Conservation (phyloP, 2,329 filamentous ascomycete genomes). For the Intubia oerlemansii region DNA sequence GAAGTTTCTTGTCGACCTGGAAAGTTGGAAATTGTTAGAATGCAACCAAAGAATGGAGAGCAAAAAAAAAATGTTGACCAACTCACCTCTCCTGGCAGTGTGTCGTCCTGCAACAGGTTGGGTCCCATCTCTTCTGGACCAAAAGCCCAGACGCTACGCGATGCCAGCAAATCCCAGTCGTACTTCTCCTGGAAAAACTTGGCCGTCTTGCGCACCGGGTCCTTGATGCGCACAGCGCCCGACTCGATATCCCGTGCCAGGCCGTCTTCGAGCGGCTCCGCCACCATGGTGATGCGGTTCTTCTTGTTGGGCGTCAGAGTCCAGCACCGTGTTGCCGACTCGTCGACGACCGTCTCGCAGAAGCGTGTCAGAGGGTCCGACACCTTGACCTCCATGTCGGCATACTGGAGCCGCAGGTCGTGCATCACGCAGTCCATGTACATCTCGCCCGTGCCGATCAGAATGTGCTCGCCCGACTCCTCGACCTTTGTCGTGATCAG, state of each 20-base stretch:
- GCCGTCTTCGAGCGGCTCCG: slow-evolving; percentile 83
- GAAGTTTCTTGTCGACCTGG: slow-evolving; percentile 73
- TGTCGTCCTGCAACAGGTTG: slow-evolving; percentile 94
- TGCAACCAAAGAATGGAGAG: slow-evolving; percentile 1
- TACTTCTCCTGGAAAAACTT: slow-evolving; percentile 97
- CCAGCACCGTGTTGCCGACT: slow-evolving; percentile 94
- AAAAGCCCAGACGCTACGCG: slow-evolving; percentile 95
- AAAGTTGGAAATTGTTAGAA: no score
- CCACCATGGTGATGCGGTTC: slow-evolving; percentile 97
- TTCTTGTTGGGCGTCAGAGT: slow-evolving; percentile 97
- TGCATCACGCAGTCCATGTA: slow-evolving; percentile 99
- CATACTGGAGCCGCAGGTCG: slow-evolving; percentile 79
- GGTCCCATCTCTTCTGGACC: slow-evolving; percentile 86
- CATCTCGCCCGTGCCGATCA: slow-evolving; percentile 89
- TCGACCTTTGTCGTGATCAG: slow-evolving; percentile 93
- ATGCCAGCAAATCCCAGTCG: slow-evolving; percentile 87
- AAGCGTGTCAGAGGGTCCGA: slow-evolving; percentile 95
- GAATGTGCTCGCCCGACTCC: slow-evolving; percentile 88
- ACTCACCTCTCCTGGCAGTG: slow-evolving; percentile 61
- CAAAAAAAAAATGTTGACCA: not conserved
- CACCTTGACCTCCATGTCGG: slow-evolving; percentile 98
- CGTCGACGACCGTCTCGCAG: slow-evolving; percentile 94
- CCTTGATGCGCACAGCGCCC: slow-evolving; percentile 75
- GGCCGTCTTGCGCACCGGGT: slow-evolving; percentile 79
- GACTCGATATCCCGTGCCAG: slow-evolving; percentile 89